Evolutionary conservation across 495 filamentous ascomycete genomes (phyloP).

Genomic region (Aspergillus wentii): DNA sequence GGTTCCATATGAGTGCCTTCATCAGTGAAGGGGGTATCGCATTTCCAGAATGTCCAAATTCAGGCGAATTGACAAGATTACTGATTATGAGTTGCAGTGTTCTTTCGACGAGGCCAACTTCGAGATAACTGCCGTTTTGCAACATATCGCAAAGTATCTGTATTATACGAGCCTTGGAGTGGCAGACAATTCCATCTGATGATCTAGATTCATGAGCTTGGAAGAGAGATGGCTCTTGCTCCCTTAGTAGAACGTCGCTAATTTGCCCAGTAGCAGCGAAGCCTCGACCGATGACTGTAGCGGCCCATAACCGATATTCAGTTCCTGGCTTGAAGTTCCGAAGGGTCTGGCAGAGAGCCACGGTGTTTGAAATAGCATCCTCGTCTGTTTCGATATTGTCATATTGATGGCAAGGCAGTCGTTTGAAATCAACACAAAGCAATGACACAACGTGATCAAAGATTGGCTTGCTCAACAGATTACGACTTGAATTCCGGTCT

Average conservation of each 20-base stretch:
- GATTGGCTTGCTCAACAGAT: conserved; percentile 63
- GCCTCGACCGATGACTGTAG: conserved; percentile 73
- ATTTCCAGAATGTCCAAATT: conserved; percentile 45
- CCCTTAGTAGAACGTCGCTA: conserved; percentile 31
- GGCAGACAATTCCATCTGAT: conserved; percentile 13
- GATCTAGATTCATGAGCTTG: conserved; percentile 2
- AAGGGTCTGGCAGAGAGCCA: conserved; percentile 71
- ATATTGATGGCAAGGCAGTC: conserved; percentile 45
- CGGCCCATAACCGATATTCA: conserved; percentile 79
- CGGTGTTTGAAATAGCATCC: conserved; percentile 52
- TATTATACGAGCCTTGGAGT: conserved; percentile 52
- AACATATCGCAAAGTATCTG: conserved; percentile 63
- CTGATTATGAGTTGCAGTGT: conserved; percentile 68
- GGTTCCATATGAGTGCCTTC: conserved; percentile 40
- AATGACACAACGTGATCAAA: conserved; percentile 67
- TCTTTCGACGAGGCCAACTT: conserved; percentile 72
- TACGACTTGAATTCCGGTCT: conserved; percentile 56
- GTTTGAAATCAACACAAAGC: conserved; percentile 66
- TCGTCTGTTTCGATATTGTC: conserved; percentile 61
- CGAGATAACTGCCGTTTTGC: conserved; percentile 52
- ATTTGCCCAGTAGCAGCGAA: conserved; percentile 72
- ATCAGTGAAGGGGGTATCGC: conserved; percentile 33
- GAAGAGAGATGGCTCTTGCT: conserved; percentile 31
- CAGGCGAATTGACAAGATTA: conserved; percentile 39
- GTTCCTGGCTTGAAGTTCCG: conserved; percentile 52